Evolutionary conservation across 768 basidiomycete species (phyloP), one percentile per base, ranked within the genome.

Genomic region (Boletus coccyginus): DNA sequence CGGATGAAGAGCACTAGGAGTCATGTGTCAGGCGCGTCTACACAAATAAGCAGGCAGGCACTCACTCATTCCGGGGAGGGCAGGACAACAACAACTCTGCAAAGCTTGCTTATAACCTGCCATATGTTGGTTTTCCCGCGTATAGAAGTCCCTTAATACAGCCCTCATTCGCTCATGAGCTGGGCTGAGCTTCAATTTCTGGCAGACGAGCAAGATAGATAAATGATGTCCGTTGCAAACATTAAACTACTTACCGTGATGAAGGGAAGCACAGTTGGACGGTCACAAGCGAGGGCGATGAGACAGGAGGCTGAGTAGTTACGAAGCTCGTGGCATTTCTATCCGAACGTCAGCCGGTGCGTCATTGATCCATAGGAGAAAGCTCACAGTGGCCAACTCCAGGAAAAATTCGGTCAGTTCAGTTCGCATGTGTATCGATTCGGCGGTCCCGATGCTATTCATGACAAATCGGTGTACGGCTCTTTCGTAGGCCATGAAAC

Each of bases 291-390:
- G 14, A 67, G 63, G 21, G 72, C 72, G 16, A 83, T 75, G 32
- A 74, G 62, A 50, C 73, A 71, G 16, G 80, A 75, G 14, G 67
- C 70, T 33, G 74, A 75, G 53, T 75, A 82, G 54, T 84, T 82
- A 36, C 78, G 74, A 27, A 78, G 64, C 21, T 70, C 67, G 33
- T 80, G 66, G 46, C 78, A 81, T 51, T 72, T 67, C 82, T 83
- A 52, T 58, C 3, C 9, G 5, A 14, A 29, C 17, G 49, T 62
- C 46, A 68, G 40, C 21, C 19, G n/a, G 13, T 13, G 13, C 8
- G 11, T n/a, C 39, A 1, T 38, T 12, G 19, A 13, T 55, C 11
- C 19, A 29, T 46, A 43, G n/a, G n/a, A 46, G 19, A 48, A 46
- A 27, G 38, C 63, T 55, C 56, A 82, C 81, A 13, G 60, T 68